Base-by-base conservation (phyloP, 805 yeast species). In the Metahyphopichia silvanorum region DNA sequence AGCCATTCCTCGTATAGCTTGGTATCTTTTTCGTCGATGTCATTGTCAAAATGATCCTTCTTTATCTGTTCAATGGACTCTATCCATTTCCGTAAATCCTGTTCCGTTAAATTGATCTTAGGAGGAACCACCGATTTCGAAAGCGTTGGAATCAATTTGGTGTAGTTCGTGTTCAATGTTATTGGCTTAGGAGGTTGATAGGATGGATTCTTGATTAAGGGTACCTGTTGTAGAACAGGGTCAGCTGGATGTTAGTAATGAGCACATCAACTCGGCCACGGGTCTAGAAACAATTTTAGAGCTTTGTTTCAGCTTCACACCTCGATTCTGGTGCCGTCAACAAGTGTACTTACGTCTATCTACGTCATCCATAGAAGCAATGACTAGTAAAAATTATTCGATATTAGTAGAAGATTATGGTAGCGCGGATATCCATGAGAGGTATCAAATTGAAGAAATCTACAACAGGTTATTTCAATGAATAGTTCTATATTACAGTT, bases 161-260 rank as follows among this genome's bases (percentile, higher is more conserved):
- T 57, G 50, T 71, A 79, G 40, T 69, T 69, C 20, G 66, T 53
- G 22, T 79, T 75, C 22, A 78, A 57, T 5, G 76, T 67, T 10
- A 77, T 66, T 1, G 82, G 72, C 37, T 66, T 71, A 12, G 84
- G 82, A 1, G 79, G 74, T 34, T 64, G 69, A 39, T 56, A 66
- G 16, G 58, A 56, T 3, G 79, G 82, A 35, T 77, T 74, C 23
- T 70, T 59, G 11, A 75, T 68, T 24, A 78, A 62, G 0, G 84
- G 83, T 0, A 78, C 69, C 39, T 76, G 77, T 21, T 69, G 59
- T 5, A 77, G 57, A 10, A 71, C 39, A 0, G 74, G 65, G 39
- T 76, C 77, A 16, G 70, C 76, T 71, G 13, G 11, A 22, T 4
- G 38, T 39, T 43, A 37, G 41, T 38, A 35, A n/a, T n/a, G n/a